Conservation (phyloP, 768 basidiomycete species). For the Leucocoprinus leucothites region DNA sequence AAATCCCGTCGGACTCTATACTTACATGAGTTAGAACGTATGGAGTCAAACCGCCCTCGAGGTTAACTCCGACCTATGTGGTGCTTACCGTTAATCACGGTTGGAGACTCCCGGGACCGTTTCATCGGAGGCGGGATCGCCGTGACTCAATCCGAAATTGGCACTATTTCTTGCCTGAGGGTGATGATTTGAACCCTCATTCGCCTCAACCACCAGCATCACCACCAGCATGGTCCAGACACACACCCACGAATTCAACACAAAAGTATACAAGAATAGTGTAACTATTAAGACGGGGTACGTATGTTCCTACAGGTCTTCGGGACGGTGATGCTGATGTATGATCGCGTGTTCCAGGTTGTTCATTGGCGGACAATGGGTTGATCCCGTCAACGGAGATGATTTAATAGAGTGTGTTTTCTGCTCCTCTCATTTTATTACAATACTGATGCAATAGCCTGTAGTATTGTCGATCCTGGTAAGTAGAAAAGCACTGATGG, state of each 20-base stretch:
- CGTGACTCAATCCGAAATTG: too few relatives aligned
- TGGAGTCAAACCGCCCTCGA: too few relatives aligned
- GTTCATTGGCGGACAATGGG: slow-evolving; percentile 70
- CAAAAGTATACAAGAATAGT: slow-evolving; percentile 17
- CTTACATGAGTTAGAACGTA: too few relatives aligned
- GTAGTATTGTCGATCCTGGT: slow-evolving; percentile 59
- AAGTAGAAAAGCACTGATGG: slow-evolving; percentile 5
- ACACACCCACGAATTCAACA: slow-evolving; percentile 21
- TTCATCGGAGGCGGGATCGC: too few relatives aligned
- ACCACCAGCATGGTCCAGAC: slow-evolving; percentile 19
- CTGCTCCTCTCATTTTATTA: slow-evolving; percentile 2
- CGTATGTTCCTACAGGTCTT: background rate
- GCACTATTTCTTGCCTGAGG: too few relatives aligned
- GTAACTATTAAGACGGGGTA: slow-evolving; percentile 21
- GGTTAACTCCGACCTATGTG: too few relatives aligned
- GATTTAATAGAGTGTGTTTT: slow-evolving; percentile 67
- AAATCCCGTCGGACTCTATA: too few relatives aligned
- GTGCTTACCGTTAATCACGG: too few relatives aligned
- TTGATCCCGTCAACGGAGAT: slow-evolving; percentile 45
- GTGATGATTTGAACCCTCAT: too few relatives aligned
- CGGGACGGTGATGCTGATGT: background rate
- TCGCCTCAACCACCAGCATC: too few relatives aligned
- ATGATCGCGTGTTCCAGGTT: slow-evolving; percentile 50
- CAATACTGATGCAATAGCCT: slow-evolving; percentile 2
- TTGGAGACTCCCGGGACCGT: too few relatives aligned